Conservation (phyloP, 257 asterid genomes). For the Asclepias syriaca region DNA sequence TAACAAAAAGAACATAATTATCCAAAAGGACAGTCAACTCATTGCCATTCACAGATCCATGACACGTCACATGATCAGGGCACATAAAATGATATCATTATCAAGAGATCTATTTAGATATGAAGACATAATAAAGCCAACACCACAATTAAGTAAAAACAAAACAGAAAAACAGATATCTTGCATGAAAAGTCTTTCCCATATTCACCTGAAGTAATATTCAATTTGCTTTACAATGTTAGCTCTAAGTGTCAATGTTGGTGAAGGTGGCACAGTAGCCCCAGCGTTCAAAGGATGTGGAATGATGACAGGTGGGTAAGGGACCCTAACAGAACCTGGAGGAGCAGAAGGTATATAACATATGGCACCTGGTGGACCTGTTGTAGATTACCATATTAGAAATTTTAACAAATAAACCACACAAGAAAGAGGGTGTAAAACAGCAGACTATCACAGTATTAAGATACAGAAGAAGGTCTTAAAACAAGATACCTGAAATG, state of each 20-base stretch:
- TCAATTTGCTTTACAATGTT: constrained; percentile 74
- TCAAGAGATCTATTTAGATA: not conserved
- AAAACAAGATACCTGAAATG: not conserved
- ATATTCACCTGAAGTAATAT: constrained; percentile 84
- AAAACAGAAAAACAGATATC: not conserved
- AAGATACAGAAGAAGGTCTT: not conserved
- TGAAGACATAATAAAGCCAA: not conserved
- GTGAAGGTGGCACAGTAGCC: constrained; percentile 46
- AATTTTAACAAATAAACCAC: constrained; percentile 7
- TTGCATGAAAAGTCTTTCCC: not conserved
- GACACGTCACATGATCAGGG: too few relatives aligned
- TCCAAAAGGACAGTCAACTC: too few relatives aligned
- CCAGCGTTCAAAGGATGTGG: constrained; percentile 59
- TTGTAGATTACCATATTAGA: constrained; percentile 14
- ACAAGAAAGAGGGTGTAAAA: not conserved
- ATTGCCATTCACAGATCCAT: too few relatives aligned
- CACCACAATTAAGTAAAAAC: not conserved
- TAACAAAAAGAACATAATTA: too few relatives aligned
- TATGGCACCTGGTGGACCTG: constrained; percentile 74
- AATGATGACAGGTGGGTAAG: constrained; percentile 54
- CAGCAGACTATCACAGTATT: not conserved
- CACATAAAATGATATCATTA: not conserved
- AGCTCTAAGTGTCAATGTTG: constrained; percentile 40
- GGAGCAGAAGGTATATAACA: constrained; percentile 52
- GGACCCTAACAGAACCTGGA: constrained; percentile 56